Conservation (phyloP, 345 rosid genomes). For the Diplotaxis tenuifolia region DNA sequence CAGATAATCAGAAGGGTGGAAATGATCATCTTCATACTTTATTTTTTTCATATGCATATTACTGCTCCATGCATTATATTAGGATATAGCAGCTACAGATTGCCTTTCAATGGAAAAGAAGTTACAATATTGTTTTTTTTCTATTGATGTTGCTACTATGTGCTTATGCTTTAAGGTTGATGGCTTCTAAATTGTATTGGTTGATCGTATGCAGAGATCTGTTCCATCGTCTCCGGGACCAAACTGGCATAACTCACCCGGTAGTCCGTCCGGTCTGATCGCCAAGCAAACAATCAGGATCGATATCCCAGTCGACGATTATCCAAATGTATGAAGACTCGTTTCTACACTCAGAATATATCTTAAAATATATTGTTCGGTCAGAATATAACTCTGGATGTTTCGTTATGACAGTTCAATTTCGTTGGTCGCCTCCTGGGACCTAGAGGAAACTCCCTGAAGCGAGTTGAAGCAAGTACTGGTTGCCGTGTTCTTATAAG, state of each 20-base stretch:
- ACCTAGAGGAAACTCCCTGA: constrained; percentile 96
- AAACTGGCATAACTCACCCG: constrained; percentile 72
- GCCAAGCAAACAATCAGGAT: constrained; percentile 84
- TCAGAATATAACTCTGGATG: constrained; percentile 17
- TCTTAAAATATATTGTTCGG: not conserved
- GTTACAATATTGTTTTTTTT: not conserved
- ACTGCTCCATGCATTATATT: not conserved
- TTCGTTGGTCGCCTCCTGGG: constrained; percentile 99
- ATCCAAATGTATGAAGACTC: constrained; percentile 63
- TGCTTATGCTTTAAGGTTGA: constrained; percentile 1
- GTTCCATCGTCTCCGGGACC: constrained; percentile 63
- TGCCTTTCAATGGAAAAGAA: not conserved
- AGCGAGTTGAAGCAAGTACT: constrained; percentile 94
- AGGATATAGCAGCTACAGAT: constrained; percentile 26
- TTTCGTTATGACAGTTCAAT: constrained; percentile 63
- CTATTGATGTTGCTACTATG: not conserved
- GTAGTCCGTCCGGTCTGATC: constrained; percentile 79
- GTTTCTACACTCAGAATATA: not conserved
- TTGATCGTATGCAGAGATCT: constrained; percentile 54
- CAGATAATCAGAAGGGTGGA: not conserved
- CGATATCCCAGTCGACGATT: constrained; percentile 90
- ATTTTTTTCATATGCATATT: not conserved
- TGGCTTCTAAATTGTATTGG: constrained; percentile 34
- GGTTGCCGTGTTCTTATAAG: constrained; percentile 92
- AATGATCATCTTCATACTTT: constrained; percentile 6